Percentiles rank a stretch among this genome's conserved stretches.
Evolutionary conservation across 2,329 filamentous ascomycete genomes (phyloP).

Genomic region (Curvularia verruculosa): DNA sequence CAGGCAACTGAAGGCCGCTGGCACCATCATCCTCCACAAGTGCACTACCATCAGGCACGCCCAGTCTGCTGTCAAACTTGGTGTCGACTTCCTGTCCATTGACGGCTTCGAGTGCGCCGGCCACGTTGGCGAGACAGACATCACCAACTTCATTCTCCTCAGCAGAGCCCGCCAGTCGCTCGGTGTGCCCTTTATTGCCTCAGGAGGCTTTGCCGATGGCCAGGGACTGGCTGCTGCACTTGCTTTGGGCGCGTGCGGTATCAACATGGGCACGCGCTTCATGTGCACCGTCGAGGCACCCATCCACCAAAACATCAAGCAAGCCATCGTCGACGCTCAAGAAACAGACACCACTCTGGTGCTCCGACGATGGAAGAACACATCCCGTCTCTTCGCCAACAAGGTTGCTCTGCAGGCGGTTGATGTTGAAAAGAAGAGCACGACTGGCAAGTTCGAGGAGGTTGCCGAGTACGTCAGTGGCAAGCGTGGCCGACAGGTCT

Average conservation of each 20-base stretch:
- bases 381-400: conserved; percentile 85
- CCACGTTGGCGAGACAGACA: conserved; percentile 85
- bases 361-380: conserved; percentile 91
- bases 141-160: conserved; percentile 89
- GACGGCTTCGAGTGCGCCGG: conserved; percentile 98
- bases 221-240: conserved; percentile 90
- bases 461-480: conserved; percentile 87
- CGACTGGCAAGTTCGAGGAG: conserved; percentile 85
- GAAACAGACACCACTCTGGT: conserved; percentile 93
- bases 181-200: conserved; percentile 89
- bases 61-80: conserved; percentile 86
- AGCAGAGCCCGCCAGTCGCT: conserved; percentile 83
- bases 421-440: conserved; percentile 82
- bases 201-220: conserved; percentile 93
- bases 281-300: conserved; percentile 95
- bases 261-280: conserved; percentile 99
- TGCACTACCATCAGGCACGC: conserved; percentile 97
- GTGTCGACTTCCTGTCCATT: conserved; percentile 95
- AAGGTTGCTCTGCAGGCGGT: conserved; percentile 82
- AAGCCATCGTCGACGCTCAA: conserved; percentile 83
- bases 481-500: conserved; percentile 88
- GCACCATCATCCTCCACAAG: conserved; percentile 87
- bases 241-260: conserved; percentile 85
- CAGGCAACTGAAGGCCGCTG: conserved; percentile 79
- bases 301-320: conserved; percentile 91